Evolutionary conservation across 257 asterid species (phyloP), one percentile per base, ranked within the genome.

Genomic region (Nicotiana knightiana): DNA sequence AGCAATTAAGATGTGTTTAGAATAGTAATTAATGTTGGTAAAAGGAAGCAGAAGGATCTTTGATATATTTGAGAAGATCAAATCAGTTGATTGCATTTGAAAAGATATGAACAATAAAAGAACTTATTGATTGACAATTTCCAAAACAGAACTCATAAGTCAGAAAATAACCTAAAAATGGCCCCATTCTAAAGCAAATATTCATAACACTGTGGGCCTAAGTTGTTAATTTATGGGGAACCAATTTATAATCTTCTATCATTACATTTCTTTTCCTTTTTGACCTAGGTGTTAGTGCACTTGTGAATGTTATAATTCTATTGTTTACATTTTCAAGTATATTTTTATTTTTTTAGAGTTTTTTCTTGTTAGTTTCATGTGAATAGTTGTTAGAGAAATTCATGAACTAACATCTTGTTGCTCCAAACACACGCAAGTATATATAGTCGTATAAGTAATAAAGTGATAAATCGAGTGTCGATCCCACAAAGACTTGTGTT

Each of bases 271-370:
- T 46, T 46, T 26, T 48, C 39, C 62, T 73, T 73, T 67, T 73
- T 73, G 79, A 73, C 79, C 62, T 73, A 24, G 39, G 43, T 73
- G 79, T 73, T 73, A 73, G 79, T 73, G 79, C 79, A 33, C 79
- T 48, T 21, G 79, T 73, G 79, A 73, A 43, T 71, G 6, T 26
- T 48, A 5, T 64, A 4, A 28, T 28, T 7, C 3, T 66, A 24
- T 21, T 71, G 13, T 17, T 5, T 4, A 15, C 6, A 57, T 39
- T n/a, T 46, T 71, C 61, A 46, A 5, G 39, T 71, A 46, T 11
- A 21, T 21, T 39, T 68, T 70, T n/a, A 46, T 28, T 46, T 46
- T 21, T 68, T 21, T 2, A 46, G 48, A 39, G n/a, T 13, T 70
- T 24, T 0, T 43, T 4, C 9, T 68, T 70, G 3, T 12, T 71